phyloP scores from a whole-genome alignment of 805 yeast species.

The Ogataea siamensis region DNA sequence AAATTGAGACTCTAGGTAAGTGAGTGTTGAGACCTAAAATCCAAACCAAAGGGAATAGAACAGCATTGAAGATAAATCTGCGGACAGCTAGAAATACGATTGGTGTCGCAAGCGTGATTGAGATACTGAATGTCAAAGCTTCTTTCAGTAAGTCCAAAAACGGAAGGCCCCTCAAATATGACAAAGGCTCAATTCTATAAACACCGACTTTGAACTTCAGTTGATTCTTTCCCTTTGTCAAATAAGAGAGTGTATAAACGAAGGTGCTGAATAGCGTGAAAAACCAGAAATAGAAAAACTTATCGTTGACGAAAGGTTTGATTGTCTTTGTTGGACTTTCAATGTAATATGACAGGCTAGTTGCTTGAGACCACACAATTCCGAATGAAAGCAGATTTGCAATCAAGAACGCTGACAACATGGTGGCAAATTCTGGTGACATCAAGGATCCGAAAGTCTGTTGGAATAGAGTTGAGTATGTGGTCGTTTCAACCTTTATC shows the following conservation, averaged over 20 bases:
- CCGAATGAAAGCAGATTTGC: conserved; percentile 22
- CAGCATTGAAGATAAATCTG: conserved; percentile 40
- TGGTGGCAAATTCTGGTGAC: conserved; percentile 24
- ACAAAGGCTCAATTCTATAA: conserved; percentile 40
- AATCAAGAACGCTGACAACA: conserved; percentile 21
- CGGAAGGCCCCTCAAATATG: conserved; percentile 23
- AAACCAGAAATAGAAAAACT: conserved; percentile 50
- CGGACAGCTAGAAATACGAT: conserved; percentile 41
- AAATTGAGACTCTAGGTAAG: conserved; percentile 39
- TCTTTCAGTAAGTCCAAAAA: conserved; percentile 37
- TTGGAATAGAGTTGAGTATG: conserved; percentile 26
- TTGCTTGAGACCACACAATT: conserved; percentile 24
- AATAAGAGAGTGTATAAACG: conserved; percentile 49
- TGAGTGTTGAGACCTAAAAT: conserved; percentile 38
- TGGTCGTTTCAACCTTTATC: conserved; percentile 25
- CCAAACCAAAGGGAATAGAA: conserved; percentile 33
- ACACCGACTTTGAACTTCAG: conserved; percentile 46
- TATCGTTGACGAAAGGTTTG: conserved; percentile 42
- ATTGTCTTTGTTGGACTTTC: conserved; percentile 38
- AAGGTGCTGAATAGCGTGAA: conserved; percentile 40
- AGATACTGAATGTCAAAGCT: conserved; percentile 34
- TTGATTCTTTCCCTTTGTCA: conserved; percentile 53
- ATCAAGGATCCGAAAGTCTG: conserved; percentile 27
- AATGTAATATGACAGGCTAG: conserved; percentile 27
- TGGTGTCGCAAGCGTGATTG: conserved; percentile 36